Evolutionary conservation across 179 eudicot species (phyloP).

Genomic region (Silene noctiflora): DNA sequence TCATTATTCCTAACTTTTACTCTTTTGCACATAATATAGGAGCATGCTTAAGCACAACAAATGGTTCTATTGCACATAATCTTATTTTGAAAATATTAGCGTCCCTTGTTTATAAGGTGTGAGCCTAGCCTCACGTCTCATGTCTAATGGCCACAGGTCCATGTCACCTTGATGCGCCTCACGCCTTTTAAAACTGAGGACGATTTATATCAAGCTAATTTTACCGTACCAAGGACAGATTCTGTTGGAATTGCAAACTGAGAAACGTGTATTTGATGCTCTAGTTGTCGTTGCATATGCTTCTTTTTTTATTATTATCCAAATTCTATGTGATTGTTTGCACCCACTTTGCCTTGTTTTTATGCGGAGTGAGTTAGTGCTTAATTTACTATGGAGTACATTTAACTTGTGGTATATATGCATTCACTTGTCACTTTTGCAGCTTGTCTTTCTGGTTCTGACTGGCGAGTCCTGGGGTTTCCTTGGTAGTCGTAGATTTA

Average conservation of each 20-base stretch:
- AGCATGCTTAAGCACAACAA: background rate
- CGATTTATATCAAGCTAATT: background rate
- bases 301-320: background rate
- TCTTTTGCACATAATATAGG: too few relatives aligned
- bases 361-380: background rate
- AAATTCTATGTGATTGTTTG: background rate
- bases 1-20: background rate
- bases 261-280: background rate
- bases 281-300: background rate
- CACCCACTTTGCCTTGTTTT: background rate
- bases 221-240: background rate
- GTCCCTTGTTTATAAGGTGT: background rate
- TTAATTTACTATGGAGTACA: background rate
- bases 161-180: background rate
- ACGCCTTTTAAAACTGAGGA: background rate
- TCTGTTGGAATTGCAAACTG: background rate
- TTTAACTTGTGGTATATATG: constrained; percentile 1
- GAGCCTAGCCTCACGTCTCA: background rate
- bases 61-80: background rate
- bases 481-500: constrained; percentile 92
- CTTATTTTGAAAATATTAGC: background rate
- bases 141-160: background rate
- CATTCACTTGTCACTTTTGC: constrained; percentile 24
- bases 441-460: constrained; percentile 81
- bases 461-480: constrained; percentile 99